Evolutionary conservation across 345 rosid genomes (phyloP).

Genomic region (Citrus hindsii): DNA sequence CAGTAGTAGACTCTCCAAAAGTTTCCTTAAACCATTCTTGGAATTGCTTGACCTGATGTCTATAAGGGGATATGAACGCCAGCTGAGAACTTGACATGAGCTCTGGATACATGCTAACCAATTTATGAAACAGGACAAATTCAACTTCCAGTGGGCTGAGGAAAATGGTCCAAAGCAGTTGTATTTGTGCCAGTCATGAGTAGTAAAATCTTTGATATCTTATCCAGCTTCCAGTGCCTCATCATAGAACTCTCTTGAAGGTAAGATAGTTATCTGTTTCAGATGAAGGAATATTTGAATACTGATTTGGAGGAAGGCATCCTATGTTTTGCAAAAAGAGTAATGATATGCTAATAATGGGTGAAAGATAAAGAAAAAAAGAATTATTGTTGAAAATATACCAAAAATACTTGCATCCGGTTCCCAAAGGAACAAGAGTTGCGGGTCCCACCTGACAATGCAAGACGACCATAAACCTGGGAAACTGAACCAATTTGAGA

Average conservation of each 20-base stretch:
- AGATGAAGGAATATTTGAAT: background rate
- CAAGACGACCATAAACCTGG: background rate
- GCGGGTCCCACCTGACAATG: slow-evolving; percentile 84
- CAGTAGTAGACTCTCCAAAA: slow-evolving; percentile 72
- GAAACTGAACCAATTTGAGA: background rate
- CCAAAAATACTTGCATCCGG: slow-evolving; percentile 97
- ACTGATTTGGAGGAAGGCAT: background rate
- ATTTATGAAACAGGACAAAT: slow-evolving; percentile 75
- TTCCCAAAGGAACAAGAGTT: slow-evolving; percentile 88
- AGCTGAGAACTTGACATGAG: slow-evolving; percentile 86
- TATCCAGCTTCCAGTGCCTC: slow-evolving; percentile 79
- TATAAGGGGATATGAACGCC: slow-evolving; percentile 86
- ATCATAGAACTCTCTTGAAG: slow-evolving; percentile 79
- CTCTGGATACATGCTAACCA: slow-evolving; percentile 66
- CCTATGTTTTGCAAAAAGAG: background rate
- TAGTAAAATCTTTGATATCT: slow-evolving; percentile 57
- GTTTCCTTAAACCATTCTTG: slow-evolving; percentile 68
- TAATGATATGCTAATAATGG: background rate
- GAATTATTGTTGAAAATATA: slow-evolving; percentile 20
- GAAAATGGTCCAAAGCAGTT: slow-evolving; percentile 90
- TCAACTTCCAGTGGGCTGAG: slow-evolving; percentile 85
- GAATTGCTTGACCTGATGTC: slow-evolving; percentile 82
- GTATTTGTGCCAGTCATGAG: slow-evolving; percentile 73
- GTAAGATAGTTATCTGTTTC: slow-evolving; percentile 80
- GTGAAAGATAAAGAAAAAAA: background rate